phyloP scores from a whole-genome alignment of 768 basidiomycete genomes.

The Termitomyces heimii region DNA sequence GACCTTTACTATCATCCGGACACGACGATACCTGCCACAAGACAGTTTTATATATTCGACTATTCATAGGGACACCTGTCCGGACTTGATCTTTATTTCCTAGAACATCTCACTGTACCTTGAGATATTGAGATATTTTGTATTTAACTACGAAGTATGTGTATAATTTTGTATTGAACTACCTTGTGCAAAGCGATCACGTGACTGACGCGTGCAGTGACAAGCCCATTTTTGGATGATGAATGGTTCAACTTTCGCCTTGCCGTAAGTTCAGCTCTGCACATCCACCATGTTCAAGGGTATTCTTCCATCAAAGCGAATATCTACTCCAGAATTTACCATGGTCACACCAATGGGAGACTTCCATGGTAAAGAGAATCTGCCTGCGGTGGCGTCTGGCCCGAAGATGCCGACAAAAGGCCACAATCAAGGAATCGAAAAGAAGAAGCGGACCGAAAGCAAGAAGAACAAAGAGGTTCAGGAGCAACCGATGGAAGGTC shows the following conservation, averaged over 20 bases:
- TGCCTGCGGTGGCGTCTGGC: constrained; percentile 21
- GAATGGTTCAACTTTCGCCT: constrained; percentile 8
- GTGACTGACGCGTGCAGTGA: constrained; percentile 9
- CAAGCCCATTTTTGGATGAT: constrained; percentile 5
- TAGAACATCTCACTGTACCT: not conserved
- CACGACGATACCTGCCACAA: not conserved
- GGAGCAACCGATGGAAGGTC: constrained; percentile 17
- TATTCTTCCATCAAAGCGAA: constrained; percentile 66
- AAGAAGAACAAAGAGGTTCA: constrained; percentile 12
- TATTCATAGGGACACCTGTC: not conserved
- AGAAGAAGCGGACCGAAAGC: constrained; percentile 31
- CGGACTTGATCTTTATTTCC: not conserved
- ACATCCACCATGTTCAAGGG: constrained; percentile 68
- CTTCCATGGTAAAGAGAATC: constrained; percentile 63
- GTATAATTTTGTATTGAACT: not conserved
- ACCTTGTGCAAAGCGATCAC: not conserved
- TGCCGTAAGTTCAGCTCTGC: constrained; percentile 7
- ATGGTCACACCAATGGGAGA: constrained; percentile 58
- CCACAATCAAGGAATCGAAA: constrained; percentile 25
- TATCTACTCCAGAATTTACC: constrained; percentile 64
- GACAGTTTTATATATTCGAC: not conserved
- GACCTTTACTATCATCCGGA: not conserved
- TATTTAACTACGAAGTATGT: not conserved
- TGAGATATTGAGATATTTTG: not conserved
- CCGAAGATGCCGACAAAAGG: constrained; percentile 23